Evolutionary conservation across 2,329 filamentous ascomycete species (phyloP).

Genomic region (Fusarium graminum): DNA sequence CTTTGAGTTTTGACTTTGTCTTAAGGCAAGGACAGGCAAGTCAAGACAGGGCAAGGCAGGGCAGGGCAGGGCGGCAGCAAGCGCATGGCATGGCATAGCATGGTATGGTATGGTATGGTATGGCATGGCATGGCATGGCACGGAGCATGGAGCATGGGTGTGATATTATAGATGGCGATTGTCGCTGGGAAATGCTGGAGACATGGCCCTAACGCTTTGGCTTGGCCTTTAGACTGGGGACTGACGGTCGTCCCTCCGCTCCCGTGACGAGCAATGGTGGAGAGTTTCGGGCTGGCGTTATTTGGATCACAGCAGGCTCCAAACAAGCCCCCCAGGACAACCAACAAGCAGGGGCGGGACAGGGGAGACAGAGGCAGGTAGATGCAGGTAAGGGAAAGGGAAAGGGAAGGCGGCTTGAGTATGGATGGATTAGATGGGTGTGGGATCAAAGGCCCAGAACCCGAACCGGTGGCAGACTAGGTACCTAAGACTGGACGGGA

Average conservation of each 20-base stretch:
- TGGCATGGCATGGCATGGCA: conserved; percentile 14
- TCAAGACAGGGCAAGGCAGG: conserved; percentile 5
- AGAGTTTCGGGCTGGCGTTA: conserved; percentile 47
- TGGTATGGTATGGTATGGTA: no score
- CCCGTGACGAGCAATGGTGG: conserved; percentile 44
- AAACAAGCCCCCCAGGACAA: conserved; percentile 27
- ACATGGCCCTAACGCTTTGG: conserved; percentile 3
- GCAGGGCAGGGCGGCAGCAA: conserved; percentile 32
- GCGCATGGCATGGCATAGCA: conserved; percentile 17
- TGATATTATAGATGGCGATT: conserved; percentile 20
- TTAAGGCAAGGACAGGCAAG: conserved; percentile 1
- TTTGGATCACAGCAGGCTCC: conserved; percentile 48
- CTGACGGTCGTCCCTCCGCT: conserved; percentile 39
- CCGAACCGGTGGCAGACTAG: conserved; percentile 27
- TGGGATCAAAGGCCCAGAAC: conserved; percentile 46
- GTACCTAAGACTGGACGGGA: conserved; percentile 8
- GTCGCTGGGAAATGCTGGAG: not conserved
- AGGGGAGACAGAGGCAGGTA: conserved; percentile 17
- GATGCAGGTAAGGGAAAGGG: conserved; percentile 50
- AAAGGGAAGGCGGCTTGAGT: conserved; percentile 45
- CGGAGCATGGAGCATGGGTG: conserved; percentile 30
- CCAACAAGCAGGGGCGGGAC: conserved; percentile 34
- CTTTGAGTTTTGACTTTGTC: conserved; percentile 42
- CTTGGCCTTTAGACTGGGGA: conserved; percentile 17
- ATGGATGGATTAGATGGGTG: conserved; percentile 18